phyloP scores from a whole-genome alignment of 176 grass and related monocot genomes.

The Cenchrus fungigraminus region DNA sequence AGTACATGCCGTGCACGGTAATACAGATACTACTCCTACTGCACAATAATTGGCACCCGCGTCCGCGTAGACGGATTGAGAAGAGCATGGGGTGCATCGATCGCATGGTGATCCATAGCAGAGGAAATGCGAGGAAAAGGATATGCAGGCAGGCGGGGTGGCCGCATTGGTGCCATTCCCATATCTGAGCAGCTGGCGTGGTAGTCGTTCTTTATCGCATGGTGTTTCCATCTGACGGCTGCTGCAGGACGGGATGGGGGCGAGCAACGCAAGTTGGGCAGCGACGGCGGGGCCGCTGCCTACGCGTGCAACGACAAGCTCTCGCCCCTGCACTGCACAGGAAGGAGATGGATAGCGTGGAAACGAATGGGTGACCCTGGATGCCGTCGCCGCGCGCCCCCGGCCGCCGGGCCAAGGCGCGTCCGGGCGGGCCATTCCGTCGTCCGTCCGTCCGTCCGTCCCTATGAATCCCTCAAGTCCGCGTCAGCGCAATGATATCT shows the following conservation, averaged over 20 bases:
- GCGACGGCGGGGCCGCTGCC: too few species aligned
- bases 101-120: neutral
- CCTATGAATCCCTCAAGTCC: neutral
- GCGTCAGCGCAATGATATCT: conserved; percentile 30
- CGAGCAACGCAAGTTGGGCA: neutral
- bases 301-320: conserved; percentile 11
- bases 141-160: neutral
- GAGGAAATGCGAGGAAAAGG: neutral
- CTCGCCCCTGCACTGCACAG: neutral
- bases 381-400: neutral
- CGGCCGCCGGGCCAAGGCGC: too few species aligned
- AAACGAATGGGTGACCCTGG: neutral
- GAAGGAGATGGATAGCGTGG: neutral
- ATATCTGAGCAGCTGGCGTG: neutral
- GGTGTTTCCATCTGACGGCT: conserved; percentile 24
- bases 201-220: neutral
- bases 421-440: neutral
- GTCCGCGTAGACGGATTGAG: neutral
- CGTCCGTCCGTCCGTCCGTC: neutral
- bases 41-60: neutral
- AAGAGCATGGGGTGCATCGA: neutral
- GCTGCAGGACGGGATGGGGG: conserved; percentile 14
- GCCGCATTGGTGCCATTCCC: neutral
- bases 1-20: conserved; percentile 34
- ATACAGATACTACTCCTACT: neutral